These are phyloP conservation scores for Neonectria coccinea DNA, from an alignment of 2,329 filamentous ascomycete genomes.

Conservation along the genomic window DNA sequence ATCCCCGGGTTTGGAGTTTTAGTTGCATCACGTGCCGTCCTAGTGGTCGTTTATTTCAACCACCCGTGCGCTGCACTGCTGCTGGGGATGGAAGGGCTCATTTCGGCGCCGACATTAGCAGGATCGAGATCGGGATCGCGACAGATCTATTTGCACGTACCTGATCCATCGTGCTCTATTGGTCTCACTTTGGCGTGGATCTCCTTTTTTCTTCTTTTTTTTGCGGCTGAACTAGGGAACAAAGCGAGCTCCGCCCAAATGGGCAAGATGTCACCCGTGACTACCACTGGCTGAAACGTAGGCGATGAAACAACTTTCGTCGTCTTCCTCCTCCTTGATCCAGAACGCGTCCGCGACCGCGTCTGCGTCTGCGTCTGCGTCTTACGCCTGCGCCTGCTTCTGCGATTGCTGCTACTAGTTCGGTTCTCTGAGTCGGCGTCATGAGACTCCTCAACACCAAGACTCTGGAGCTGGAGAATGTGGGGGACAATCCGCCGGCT, in stretches of 20 bases:
- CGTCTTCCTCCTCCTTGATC: constrained; percentile 11
- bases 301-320: constrained; percentile 18
- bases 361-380: not conserved
- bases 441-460: constrained; percentile 47
- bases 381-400: constrained; percentile 2
- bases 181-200: constrained; percentile 1
- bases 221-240: constrained; percentile 3
- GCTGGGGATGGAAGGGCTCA: constrained; percentile 3
- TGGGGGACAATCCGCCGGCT: constrained; percentile 32
- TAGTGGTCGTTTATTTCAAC: constrained; percentile 21
- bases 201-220: not conserved
- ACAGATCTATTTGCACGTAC: constrained; percentile 24
- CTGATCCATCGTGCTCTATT: not conserved
- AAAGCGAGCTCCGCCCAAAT: constrained; percentile 21
- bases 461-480: constrained; percentile 41
- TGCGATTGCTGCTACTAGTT: not conserved
- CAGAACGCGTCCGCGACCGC: constrained; percentile 21
- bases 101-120: not conserved
- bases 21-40: constrained; percentile 17
- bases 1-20: constrained; percentile 3
- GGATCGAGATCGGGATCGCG: constrained; percentile 9
- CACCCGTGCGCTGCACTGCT: constrained; percentile 6
- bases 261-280: constrained; percentile 31
- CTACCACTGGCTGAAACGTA: constrained; percentile 27
- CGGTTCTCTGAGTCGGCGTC: constrained; percentile 13